Evolutionary conservation across 148 eudicot species (phyloP).

Genomic region (Silene latifolia): DNA sequence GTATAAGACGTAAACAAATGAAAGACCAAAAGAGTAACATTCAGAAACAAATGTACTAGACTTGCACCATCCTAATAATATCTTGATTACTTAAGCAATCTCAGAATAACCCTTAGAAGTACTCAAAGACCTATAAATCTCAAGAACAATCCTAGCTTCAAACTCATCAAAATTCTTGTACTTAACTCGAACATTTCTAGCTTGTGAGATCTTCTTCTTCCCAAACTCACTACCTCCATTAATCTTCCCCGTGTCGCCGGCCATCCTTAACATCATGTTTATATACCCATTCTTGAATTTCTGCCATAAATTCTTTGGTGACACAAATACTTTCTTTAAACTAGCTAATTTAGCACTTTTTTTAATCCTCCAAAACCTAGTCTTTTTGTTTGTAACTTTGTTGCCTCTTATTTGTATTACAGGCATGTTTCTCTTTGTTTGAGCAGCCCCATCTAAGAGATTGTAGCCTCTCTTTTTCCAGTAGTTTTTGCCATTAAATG

Average conservation of each 20-base stretch:
- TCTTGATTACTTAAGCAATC: constrained; percentile 6
- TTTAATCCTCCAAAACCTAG: constrained; percentile 6
- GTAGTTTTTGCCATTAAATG: constrained; percentile 35
- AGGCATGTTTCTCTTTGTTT: constrained; percentile 18
- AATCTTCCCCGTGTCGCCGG: constrained; percentile 21
- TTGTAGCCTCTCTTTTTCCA: constrained; percentile 44
- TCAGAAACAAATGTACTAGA: too few species aligned
- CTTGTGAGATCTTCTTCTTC: constrained; percentile 28
- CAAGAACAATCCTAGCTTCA: constrained; percentile 30
- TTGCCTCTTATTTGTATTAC: constrained; percentile 3
- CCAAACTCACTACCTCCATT: constrained; percentile 25
- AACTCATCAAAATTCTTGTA: constrained; percentile 19
- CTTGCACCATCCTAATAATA: too few species aligned
- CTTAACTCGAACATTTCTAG: constrained; percentile 19
- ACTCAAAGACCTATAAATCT: constrained; percentile 31
- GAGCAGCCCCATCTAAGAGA: constrained; percentile 28
- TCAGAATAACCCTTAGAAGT: constrained; percentile 29
- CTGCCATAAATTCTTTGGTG: constrained; percentile 34
- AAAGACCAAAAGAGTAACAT: too few species aligned
- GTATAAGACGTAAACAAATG: too few species aligned
- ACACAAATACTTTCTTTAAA: constrained; percentile 17
- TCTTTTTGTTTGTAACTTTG: background rate
- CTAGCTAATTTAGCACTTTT: background rate
- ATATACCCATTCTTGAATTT: constrained; percentile 36
- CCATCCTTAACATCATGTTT: constrained; percentile 35